Evolutionary conservation across 2,329 filamentous ascomycete genomes (phyloP), one percentile per base, ranked within the genome.

Genomic region (Immersiporthe knoxdaviesiana): DNA sequence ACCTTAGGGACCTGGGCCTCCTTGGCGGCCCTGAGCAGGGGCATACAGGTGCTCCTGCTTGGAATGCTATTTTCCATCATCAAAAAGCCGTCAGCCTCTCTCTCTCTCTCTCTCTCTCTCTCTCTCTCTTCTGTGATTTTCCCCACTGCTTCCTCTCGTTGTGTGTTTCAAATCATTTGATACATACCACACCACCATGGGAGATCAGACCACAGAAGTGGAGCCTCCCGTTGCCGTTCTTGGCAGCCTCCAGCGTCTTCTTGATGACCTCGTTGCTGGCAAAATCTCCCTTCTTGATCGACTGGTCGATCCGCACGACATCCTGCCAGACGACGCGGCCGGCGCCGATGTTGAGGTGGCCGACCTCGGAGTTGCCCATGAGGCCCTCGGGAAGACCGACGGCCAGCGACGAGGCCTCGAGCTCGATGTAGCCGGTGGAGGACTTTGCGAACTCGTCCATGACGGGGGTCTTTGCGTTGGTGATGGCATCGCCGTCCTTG

Each of bases 321-420:
- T 96, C 95, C 82, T 99, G 96, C 96, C 96, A 99, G 76, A 99
- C 96, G 71, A 99, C 96, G 77, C 96, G 89, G 69, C 96, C 96
- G 70, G 96, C 96, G 76, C 96, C 96, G 80, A 99, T 98, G 87
- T 99, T 99, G 84, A 99, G 83, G 82, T 99, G 96, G 72, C 96
- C 96, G 80, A 99, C 96, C 82, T 99, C 96, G 75, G 93, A 97
- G 86, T 99, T 99, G 74, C 96, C 96, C 96, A 99, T 99, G 74
- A 99, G 86, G 70, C 96, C 96, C 79, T 99, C 94, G 27, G 96
- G 96, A 66, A 99, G 88, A 74, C 96, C 96, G 73, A 99, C 96
- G 60, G 96, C 96, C 71, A 97, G 88, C 58, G 96, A 98, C 2
- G 96, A 98, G 69, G 96, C 96, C 76, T 99, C 96, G 72, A 99